Evolutionary conservation across 306 rosid species (phyloP), one percentile per base, ranked within the genome.

Genomic region (Prunus armeniaca): DNA sequence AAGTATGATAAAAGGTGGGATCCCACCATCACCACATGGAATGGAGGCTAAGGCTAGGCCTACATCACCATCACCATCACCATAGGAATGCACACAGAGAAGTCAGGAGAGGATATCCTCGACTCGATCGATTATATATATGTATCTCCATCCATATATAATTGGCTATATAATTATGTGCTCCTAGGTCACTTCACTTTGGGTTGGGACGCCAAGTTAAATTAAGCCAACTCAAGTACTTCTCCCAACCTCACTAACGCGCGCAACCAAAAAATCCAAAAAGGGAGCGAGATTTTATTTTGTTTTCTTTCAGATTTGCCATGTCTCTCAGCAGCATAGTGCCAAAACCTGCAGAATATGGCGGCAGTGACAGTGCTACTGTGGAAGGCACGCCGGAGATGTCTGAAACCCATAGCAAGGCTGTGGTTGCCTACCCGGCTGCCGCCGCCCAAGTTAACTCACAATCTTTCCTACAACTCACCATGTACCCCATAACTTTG

Each of bases 401-500:
- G 92, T 74, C 89, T 49, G 54, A 85, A 27, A 74, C 80, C 9
- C 81, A 79, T n/a, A 81, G 81, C 82, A 75, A 85, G 28, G 25
- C 11, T 22, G 14, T 14, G 65, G 92, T 82, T 24, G 76, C 56
- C 66, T 57, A 5, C 76, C 76, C 34, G n/a, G 43, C 69, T 9
- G 41, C 76, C 3, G 34, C 34, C 13, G 10, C 69, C 9, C 80
- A 28, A 69, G 64, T 84, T 79, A 82, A 84, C 71, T 81, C 90
- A 32, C 93, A 83, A 28, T 80, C 87, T 68, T 65, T 87, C 63
- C 86, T 86, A 64, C 93, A 86, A 78, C 89, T 82, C 82, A 57
- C 86, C 75, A 78, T 89, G 86, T 79, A 74, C 77, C 96, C 99
- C 18, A 89, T 95, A 51, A 86, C 91, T 82, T 78, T 95, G 30